phyloP scores from a whole-genome alignment of 2,329 filamentous ascomycete genomes.

The Botrytis pseudocinerea region DNA sequence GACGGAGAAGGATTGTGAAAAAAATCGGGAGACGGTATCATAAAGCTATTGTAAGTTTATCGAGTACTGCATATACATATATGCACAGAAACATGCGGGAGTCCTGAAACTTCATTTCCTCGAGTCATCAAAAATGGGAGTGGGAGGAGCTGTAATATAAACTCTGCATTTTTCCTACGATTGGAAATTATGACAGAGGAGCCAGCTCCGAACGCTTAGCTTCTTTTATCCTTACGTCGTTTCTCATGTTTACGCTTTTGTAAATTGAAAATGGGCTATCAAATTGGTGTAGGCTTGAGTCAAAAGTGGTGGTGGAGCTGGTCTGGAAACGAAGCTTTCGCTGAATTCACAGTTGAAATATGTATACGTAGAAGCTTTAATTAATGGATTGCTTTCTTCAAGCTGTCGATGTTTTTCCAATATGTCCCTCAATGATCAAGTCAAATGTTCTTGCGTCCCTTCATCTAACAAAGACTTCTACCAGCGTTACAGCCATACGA shows the following conservation, averaged over 20 bases:
- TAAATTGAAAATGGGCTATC: neutral
- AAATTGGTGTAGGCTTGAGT: neutral
- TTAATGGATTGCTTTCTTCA: neutral
- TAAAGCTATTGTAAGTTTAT: neutral
- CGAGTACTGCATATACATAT: neutral
- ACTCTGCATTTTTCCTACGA: neutral
- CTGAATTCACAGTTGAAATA: neutral
- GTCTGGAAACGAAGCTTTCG: neutral
- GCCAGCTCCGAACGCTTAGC: neutral
- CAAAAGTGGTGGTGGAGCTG: neutral
- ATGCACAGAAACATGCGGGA: accelerated
- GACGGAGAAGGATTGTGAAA: neutral
- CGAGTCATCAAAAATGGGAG: neutral
- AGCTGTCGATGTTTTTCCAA: neutral
- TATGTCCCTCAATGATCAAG: too few species aligned
- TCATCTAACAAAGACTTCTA: too few species aligned
- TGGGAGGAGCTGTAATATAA: neutral
- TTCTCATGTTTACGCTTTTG: neutral
- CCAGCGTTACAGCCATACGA: too few species aligned
- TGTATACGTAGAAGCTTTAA: neutral
- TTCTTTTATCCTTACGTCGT: accelerated
- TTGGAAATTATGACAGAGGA: neutral
- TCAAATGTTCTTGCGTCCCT: too few species aligned
- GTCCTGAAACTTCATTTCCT: neutral
- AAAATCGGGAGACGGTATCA: neutral